Percentiles rank a stretch among this genome's conserved stretches.
These are phyloP conservation scores for Prunus mongolica DNA, from an alignment of 306 rosid species.

Conservation along the genomic window DNA sequence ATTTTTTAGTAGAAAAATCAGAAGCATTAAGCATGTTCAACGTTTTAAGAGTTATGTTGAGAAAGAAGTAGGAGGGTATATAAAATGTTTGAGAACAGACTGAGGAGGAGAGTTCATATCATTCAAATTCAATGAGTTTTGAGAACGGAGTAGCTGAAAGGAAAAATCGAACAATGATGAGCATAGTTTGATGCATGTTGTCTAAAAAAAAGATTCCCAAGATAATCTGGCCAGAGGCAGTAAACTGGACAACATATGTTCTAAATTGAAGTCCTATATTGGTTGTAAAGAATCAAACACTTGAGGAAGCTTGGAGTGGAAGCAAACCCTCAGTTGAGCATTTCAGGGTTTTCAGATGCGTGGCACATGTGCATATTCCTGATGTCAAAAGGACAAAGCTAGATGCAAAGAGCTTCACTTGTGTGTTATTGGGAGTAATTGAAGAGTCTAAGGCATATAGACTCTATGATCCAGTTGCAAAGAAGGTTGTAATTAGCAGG, in stretches of 20 bases:
- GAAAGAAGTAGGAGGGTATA: background rate
- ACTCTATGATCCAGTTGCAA: background rate
- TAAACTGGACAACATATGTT: background rate
- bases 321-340: background rate
- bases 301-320: background rate
- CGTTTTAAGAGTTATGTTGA: background rate
- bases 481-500: background rate
- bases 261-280: background rate
- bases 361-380: background rate
- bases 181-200: background rate
- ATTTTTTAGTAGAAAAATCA: background rate
- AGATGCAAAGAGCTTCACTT: background rate
- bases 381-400: background rate
- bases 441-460: background rate
- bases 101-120: background rate
- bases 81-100: background rate
- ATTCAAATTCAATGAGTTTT: background rate
- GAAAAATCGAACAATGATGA: background rate
- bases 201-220: background rate
- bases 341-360: background rate
- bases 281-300: background rate
- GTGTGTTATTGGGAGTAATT: background rate
- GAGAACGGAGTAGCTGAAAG: background rate
- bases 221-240: background rate
- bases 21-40: background rate